Conservation (phyloP, 202 grass and related monocot species). For the Sporobolus alterniflorus region DNA sequence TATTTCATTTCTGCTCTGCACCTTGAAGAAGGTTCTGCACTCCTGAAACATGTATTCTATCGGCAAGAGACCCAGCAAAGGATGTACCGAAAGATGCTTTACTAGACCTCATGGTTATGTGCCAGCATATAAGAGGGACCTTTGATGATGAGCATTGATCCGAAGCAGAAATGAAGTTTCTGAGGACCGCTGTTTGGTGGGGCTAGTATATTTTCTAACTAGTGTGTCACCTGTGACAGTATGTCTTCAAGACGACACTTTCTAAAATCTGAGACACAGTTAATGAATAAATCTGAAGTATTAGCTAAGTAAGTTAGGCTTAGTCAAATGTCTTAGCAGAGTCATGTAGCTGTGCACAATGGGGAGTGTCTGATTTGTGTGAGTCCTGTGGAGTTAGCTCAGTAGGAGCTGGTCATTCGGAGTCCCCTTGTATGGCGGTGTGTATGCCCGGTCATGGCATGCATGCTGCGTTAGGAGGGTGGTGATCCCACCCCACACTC, state of each 20-base stretch:
- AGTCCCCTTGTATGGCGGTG: too few relatives aligned
- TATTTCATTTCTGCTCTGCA: background rate
- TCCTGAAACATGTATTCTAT: slow-evolving; percentile 8
- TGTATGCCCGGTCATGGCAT: too few relatives aligned
- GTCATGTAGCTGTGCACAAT: too few relatives aligned
- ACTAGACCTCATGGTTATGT: slow-evolving; percentile 63
- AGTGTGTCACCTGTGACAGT: background rate
- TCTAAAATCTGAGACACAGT: background rate
- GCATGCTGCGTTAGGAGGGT: too few relatives aligned
- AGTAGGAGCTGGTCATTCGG: too few relatives aligned
- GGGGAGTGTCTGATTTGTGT: too few relatives aligned
- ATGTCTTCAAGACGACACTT: background rate
- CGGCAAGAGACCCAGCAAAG: slow-evolving; percentile 69
- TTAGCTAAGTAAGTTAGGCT: too few relatives aligned
- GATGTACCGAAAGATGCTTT: slow-evolving; percentile 86
- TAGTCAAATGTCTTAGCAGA: too few relatives aligned
- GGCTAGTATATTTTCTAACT: background rate
- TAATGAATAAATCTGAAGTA: too few relatives aligned
- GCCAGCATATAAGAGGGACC: slow-evolving; percentile 66
- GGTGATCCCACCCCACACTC: too few relatives aligned
- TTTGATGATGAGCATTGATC: slow-evolving; percentile 49
- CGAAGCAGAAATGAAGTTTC: slow-evolving; percentile 19
- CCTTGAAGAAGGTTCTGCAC: background rate
- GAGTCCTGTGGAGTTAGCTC: too few relatives aligned
- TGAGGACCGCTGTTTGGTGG: background rate